Evolutionary conservation across 345 rosid species (phyloP).

Genomic region (Eucalyptus pauciflora): DNA sequence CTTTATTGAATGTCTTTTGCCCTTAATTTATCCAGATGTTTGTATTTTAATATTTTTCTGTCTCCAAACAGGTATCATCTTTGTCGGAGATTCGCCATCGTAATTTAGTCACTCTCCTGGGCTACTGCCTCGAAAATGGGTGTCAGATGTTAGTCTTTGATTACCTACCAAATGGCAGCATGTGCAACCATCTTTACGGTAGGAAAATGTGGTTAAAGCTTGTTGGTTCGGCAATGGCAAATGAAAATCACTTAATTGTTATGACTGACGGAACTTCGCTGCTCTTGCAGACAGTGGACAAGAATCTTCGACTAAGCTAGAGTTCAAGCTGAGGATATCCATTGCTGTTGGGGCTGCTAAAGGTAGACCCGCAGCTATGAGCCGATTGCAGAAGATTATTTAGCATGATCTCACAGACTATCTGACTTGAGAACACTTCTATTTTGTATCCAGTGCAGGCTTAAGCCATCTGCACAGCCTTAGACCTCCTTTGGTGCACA

Average conservation of each 20-base stretch:
- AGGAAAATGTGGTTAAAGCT: neutral
- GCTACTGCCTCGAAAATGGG: constrained; percentile 46
- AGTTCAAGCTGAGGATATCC: constrained; percentile 53
- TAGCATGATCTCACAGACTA: neutral
- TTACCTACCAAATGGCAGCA: constrained; percentile 52
- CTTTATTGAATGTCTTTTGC: neutral
- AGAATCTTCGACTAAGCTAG: constrained; percentile 30
- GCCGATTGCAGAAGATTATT: neutral
- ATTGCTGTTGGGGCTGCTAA: constrained; percentile 61
- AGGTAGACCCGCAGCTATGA: constrained; percentile 22
- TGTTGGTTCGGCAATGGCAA: neutral
- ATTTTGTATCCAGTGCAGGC: constrained; percentile 30
- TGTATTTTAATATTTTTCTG: neutral
- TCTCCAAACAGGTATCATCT: constrained; percentile 24
- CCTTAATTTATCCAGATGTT: neutral
- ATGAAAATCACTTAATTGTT: neutral
- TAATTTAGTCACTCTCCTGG: constrained; percentile 47
- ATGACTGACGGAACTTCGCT: neutral
- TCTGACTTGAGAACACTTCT: neutral
- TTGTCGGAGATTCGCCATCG: constrained; percentile 50
- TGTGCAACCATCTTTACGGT: constrained; percentile 47
- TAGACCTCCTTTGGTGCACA: constrained; percentile 52
- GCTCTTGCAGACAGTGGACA: constrained; percentile 18
- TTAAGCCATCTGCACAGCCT: constrained; percentile 42
- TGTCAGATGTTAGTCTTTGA: constrained; percentile 48